Conservation (phyloP, 208 protist genomes). For the Acanthamoeba divionensis region DNA sequence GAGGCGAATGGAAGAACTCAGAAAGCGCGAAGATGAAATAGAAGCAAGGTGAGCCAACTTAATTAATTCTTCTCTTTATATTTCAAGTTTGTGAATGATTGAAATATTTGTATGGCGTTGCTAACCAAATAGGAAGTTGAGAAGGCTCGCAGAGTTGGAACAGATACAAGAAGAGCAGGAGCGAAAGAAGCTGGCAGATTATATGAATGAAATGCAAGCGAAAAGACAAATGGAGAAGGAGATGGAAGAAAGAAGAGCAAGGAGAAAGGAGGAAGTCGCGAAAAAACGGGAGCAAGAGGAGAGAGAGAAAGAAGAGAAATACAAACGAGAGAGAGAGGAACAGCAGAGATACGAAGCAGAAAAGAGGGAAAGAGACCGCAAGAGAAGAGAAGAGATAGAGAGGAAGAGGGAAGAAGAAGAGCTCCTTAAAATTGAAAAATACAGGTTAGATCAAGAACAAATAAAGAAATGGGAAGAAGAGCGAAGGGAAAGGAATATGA, state of each 20-base stretch:
- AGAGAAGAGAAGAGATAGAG: neutral
- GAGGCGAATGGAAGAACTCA: constrained; percentile 35
- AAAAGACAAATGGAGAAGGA: neutral
- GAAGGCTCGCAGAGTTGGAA: neutral
- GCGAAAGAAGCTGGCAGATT: neutral
- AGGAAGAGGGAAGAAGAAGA: neutral
- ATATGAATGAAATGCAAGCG: neutral
- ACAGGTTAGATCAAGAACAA: neutral
- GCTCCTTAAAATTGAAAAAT: constrained; percentile 2
- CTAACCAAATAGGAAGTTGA: neutral
- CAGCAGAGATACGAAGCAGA: neutral
- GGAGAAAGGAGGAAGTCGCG: neutral
- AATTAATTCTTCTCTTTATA: no score
- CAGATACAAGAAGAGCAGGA: neutral
- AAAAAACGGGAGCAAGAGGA: neutral
- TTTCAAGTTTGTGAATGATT: no score
- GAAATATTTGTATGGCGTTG: no score
- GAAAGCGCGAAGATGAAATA: neutral
- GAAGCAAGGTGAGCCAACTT: constrained; percentile 13
- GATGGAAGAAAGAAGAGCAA: neutral
- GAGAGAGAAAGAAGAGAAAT: neutral
- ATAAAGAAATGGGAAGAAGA: neutral
- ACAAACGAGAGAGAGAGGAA: neutral
- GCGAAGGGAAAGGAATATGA: neutral
- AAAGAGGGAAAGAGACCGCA: neutral